phyloP scores from a whole-genome alignment of 805 yeast species.

The Brettanomyces nanus region DNA sequence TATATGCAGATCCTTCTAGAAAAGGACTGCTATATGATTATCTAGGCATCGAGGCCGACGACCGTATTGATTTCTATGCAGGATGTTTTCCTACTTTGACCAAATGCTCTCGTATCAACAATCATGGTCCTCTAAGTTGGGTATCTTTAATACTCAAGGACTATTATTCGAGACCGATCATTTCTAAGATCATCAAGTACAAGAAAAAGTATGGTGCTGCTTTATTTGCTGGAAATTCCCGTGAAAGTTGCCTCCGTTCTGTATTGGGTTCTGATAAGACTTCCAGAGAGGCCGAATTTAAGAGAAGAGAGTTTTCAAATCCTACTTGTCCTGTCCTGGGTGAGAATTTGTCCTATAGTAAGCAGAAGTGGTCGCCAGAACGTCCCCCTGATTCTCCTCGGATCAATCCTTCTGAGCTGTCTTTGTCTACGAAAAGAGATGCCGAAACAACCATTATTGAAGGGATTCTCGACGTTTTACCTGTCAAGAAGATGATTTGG shows the following conservation, averaged over 20 bases:
- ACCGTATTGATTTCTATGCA: conserved; percentile 31
- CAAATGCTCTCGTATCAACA: conserved; percentile 32
- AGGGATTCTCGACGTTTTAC: conserved; percentile 31
- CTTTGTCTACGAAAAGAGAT: conserved; percentile 10
- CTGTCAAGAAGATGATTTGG: conserved; percentile 38
- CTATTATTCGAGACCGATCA: conserved; percentile 27
- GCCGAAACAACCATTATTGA: conserved; percentile 18
- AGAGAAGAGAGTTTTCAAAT: background rate
- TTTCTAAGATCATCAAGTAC: conserved; percentile 22
- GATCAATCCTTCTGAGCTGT: background rate
- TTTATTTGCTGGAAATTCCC: background rate
- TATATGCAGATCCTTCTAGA: too few species aligned
- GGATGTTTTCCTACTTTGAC: conserved; percentile 36
- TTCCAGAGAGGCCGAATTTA: background rate
- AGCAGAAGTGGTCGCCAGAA: background rate
- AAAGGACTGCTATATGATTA: too few species aligned
- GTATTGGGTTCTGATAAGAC: background rate
- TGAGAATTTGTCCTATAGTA: background rate
- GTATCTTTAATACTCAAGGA: conserved; percentile 41
- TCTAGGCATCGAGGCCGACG: conserved; percentile 23
- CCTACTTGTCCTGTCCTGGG: background rate
- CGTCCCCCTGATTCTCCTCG: background rate
- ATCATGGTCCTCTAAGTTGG: conserved; percentile 48
- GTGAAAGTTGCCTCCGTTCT: background rate
- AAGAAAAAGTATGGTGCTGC: conserved; percentile 9